Conservation (phyloP, 2,329 filamentous ascomycete species). For the Phoma sp. region DNA sequence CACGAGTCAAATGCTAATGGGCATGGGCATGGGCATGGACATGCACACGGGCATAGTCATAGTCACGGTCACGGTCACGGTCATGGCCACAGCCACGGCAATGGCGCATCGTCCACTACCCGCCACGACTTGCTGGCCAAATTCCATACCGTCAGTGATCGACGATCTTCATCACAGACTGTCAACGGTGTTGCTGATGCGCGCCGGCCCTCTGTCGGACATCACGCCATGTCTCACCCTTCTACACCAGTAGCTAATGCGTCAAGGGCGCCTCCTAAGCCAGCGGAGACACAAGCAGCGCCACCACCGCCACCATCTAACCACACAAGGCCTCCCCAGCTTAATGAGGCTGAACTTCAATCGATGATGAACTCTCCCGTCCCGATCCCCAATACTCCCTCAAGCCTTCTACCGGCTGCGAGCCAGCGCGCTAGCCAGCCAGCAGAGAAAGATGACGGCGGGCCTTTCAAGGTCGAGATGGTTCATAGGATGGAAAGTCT, state of each 20-base stretch:
- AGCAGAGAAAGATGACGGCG: constrained; percentile 62
- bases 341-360: constrained; percentile 49
- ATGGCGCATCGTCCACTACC: constrained; percentile 62
- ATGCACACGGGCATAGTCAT: constrained; percentile 10
- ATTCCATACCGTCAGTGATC: constrained; percentile 66
- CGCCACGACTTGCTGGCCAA: constrained; percentile 67
- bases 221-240: constrained; percentile 34
- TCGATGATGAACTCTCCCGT: constrained; percentile 55
- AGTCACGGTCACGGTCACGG: constrained; percentile 3
- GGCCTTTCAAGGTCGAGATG: constrained; percentile 69
- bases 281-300: constrained; percentile 21
- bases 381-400: constrained; percentile 61
- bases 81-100: constrained; percentile 28
- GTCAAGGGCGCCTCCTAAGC: constrained; percentile 39
- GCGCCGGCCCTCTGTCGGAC: constrained; percentile 37
- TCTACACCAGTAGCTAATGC: constrained; percentile 28
- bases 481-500: constrained; percentile 77
- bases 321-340: constrained; percentile 31
- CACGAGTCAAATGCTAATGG: constrained; percentile 40
- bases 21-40: not conserved
- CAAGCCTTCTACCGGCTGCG: constrained; percentile 57
- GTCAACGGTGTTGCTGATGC: constrained; percentile 30
- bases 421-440: constrained; percentile 46
- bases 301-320: constrained; percentile 24
- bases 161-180: constrained; percentile 42